phyloP scores from a whole-genome alignment of 495 filamentous ascomycete species.

The Lasiosphaeriaceae sp. region DNA sequence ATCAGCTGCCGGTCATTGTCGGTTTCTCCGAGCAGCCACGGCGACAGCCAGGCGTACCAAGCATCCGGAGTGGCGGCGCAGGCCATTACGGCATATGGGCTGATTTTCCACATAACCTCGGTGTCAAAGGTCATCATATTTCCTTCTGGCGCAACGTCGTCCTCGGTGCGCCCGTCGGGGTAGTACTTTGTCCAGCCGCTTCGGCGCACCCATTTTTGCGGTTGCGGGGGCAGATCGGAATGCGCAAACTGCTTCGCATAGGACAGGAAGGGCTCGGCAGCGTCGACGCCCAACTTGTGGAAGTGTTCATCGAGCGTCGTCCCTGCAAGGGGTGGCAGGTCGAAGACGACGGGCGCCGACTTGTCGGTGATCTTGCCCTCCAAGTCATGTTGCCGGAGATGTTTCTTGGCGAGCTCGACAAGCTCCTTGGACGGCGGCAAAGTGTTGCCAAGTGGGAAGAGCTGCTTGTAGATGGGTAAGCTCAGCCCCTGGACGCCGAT shows the following conservation, averaged over 20 bases:
- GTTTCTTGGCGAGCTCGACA: constrained; percentile 72
- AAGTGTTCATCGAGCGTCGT: constrained; percentile 91
- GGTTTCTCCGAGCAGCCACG: constrained; percentile 85
- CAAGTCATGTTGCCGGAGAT: constrained; percentile 84
- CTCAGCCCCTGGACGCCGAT: constrained; percentile 93
- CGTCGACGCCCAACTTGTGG: constrained; percentile 80
- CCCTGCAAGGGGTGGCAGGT: constrained; percentile 77
- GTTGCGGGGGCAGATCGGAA: constrained; percentile 64
- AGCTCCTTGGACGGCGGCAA: constrained; percentile 62
- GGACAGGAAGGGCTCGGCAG: constrained; percentile 79
- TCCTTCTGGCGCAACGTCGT: constrained; percentile 72
- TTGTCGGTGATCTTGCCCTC: constrained; percentile 81
- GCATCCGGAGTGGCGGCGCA: constrained; percentile 80
- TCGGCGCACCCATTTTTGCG: constrained; percentile 70
- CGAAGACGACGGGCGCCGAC: constrained; percentile 72
- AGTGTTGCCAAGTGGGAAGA: constrained; percentile 57
- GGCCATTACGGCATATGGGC: constrained; percentile 91
- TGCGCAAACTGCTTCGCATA: constrained; percentile 69
- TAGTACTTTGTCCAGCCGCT: constrained; percentile 96
- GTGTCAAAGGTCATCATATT: constrained; percentile 88
- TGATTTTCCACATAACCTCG: constrained; percentile 93
- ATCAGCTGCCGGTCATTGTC: constrained; percentile 76
- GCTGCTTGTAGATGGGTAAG: constrained; percentile 71
- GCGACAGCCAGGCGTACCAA: constrained; percentile 98
- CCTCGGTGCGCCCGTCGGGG: constrained; percentile 62